Evolutionary conservation across 129 eudicot species (phyloP), one percentile per base, ranked within the genome.

Genomic region (Rutidosis leptorrhynchoides): DNA sequence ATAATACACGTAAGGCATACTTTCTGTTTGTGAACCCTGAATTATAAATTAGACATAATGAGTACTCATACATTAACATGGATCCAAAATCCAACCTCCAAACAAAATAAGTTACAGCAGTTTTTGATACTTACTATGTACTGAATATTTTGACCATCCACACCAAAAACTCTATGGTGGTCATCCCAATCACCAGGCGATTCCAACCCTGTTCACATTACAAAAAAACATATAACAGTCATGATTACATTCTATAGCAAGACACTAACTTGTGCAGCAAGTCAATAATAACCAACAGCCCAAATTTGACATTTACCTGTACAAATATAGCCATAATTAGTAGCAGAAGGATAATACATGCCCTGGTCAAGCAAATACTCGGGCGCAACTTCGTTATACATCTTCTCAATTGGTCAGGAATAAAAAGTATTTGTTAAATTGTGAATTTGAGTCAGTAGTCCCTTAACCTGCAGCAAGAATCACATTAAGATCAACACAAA

Each of bases 101-200:
- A 45, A 56, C 17, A 7, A n/a, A 24, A 23, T n/a, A 2, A 64
- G 30, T 58, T 5, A 1, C 16, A 35, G 16, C n/a, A 4, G 33
- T 56, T 35, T 2, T 21, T 21, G 4, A 56, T 15, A 77, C 97
- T 85, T 77, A 92, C 98, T 58, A 74, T 58, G 54, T 69, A 88
- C 82, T 92, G 98, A 64, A 85, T 49, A 46, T 92, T 83, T 65
- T 84, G 90, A 92, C 98, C 93, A 79, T 88, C 96, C 83, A 85
- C 74, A 79, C 96, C 90, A 81, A 88, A 83, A 87, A 80, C 71
- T 59, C 90, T 80, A 69, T 87, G 98, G 84, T 79, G 94, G 85
- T 85, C 98, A 83, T 88, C 87, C 98, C 89, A 85, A 62, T 88
- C 83, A 57, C 77, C 76, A 46, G 95, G 84, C 70, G 95, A 74